These are phyloP conservation scores for Mycena amicta DNA, from an alignment of 768 basidiomycete genomes.

Conservation along the genomic window DNA sequence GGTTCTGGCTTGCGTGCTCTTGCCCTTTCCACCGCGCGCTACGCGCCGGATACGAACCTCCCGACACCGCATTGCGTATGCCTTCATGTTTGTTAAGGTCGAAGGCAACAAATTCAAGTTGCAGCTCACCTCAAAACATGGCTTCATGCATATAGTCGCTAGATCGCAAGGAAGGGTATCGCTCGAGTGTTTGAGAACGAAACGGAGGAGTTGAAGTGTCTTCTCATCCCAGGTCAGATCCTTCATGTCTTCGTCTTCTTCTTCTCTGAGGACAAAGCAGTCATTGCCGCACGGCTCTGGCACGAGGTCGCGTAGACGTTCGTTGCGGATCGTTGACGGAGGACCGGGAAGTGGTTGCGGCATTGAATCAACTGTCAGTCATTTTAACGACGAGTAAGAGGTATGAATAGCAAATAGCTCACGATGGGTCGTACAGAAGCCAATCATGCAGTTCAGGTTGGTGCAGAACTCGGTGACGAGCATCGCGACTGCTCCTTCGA, in stretches of 20 bases:
- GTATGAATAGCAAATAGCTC: conserved; percentile 5
- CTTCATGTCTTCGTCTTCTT: conserved; percentile 7
- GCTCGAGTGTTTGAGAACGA: conserved; percentile 44
- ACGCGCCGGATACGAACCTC: conserved; percentile 33
- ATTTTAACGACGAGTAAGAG: not conserved
- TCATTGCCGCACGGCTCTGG: conserved; percentile 32
- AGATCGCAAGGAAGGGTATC: conserved; percentile 56
- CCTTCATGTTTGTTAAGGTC: not conserved
- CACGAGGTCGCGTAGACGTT: conserved; percentile 19
- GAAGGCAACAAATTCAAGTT: too few species aligned
- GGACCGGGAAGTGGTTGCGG: conserved; percentile 29
- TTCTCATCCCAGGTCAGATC: conserved; percentile 38
- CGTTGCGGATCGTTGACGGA: conserved; percentile 26
- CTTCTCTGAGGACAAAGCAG: conserved; percentile 22
- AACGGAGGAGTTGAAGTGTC: conserved; percentile 42
- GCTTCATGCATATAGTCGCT: conserved; percentile 54
- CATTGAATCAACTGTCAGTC: conserved; percentile 28
- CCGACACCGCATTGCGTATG: not conserved
- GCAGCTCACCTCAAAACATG: conserved; percentile 57
- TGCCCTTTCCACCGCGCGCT: conserved; percentile 17
- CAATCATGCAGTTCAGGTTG: conserved; percentile 51
- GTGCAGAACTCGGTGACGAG: conserved; percentile 52
- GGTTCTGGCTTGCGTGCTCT: not conserved
- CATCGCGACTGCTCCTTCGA: conserved; percentile 30
- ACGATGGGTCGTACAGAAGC: conserved; percentile 56